These are phyloP conservation scores for Cudoniella acicularis DNA, from an alignment of 495 filamentous ascomycete genomes.

Conservation along the genomic window DNA sequence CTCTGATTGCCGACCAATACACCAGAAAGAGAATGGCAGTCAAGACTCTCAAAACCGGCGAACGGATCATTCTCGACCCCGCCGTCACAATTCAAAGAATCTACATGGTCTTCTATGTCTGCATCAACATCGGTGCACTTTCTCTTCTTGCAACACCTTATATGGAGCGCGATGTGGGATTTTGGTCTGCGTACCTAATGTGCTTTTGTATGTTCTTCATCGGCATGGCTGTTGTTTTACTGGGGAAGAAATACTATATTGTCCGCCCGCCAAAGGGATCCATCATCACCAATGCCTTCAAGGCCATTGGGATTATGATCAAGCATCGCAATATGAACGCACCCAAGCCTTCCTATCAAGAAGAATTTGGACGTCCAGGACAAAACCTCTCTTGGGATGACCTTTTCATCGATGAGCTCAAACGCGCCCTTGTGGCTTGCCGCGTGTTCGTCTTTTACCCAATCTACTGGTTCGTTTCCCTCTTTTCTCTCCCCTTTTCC, in stretches of 20 bases:
- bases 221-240: slow-evolving; percentile 3
- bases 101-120: slow-evolving; percentile 58
- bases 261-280: slow-evolving; percentile 33
- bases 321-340: slow-evolving; percentile 47
- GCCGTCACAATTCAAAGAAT: slow-evolving; percentile 68
- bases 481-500: slow-evolving; percentile 56
- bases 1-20: slow-evolving; percentile 69
- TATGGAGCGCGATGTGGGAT: slow-evolving; percentile 61
- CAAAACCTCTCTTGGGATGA: slow-evolving; percentile 29
- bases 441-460: slow-evolving; percentile 38
- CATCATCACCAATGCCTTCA: slow-evolving; percentile 39
- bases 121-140: slow-evolving; percentile 70
- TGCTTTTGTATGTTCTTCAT: slow-evolving; percentile 26
- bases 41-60: slow-evolving; percentile 61
- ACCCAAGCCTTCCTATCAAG: slow-evolving; percentile 44
- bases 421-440: slow-evolving; percentile 38
- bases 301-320: slow-evolving; percentile 38
- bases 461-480: slow-evolving; percentile 19
- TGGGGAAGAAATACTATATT: slow-evolving; percentile 8
- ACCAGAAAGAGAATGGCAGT: slow-evolving; percentile 37
- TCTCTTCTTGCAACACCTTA: slow-evolving; percentile 63
- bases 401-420: slow-evolving; percentile 41
- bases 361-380: slow-evolving; percentile 2
- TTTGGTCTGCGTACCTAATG: slow-evolving; percentile 62
- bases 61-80: slow-evolving; percentile 70